Base-by-base conservation (phyloP, 225 moss, liverwort and hornwort genomes). In the Asterella californica region DNA sequence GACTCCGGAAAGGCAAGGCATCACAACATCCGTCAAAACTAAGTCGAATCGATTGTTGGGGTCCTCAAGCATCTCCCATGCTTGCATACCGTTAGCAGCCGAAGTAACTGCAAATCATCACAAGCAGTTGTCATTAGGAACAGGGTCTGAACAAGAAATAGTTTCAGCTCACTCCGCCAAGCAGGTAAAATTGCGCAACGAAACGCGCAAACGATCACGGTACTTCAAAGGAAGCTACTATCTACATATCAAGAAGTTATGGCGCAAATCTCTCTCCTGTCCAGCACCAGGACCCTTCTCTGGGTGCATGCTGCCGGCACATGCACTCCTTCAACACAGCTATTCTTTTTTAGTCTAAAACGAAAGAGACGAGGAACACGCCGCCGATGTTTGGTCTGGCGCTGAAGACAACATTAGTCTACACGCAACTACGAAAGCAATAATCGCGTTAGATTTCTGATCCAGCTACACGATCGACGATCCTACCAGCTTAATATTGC, bases 1-100 rank as follows among this genome's bases (percentile, higher is more conserved):
- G 32, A 99, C 95, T 19, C 99, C 99, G 47, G 99, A 99, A n/a
- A 99, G 90, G 83, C 89, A 90, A 69, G 95, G 99, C 95, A 99
- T 95, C 84, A 93, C 93, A 48, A 99, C 95, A 46, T 99, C 95
- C 42, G 95, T 95, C 87, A 99, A 82, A 73, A 99, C 95, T 80
- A 99, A 68, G 83, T 99, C 99, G 81, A 93, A 99, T 24, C 82
- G 86, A 70, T 81, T 82, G 70, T 90, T 91, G 30, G 79, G 72
- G 61, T 92, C 88, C 81, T 99, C 99, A 81, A 99, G 86, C 86
- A 91, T 67, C 82, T 91, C 90, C 95, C 95, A 99, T n/a, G 99
- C 99, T 55, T 71, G 87, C 84, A 85, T 85, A 4, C 95, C 99
- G 78, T 95, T 99, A 46, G 92, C 86, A 75, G 87, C 99, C n/a